Evolutionary conservation across 495 filamentous ascomycete genomes (phyloP).

Genomic region (Talaromyces borbonicus): DNA sequence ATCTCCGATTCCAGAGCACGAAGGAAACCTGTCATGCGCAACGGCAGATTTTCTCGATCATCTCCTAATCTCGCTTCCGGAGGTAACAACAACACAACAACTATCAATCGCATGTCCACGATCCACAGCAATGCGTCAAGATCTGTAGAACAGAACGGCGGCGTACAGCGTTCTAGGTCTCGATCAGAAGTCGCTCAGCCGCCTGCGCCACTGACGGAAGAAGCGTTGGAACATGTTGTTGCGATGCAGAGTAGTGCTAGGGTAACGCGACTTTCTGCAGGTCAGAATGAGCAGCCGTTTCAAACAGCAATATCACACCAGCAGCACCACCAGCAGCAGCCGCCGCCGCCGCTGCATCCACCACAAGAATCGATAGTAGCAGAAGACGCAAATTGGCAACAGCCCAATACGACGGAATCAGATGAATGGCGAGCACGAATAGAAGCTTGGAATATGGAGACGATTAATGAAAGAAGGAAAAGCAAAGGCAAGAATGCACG

Average conservation of each 20-base stretch:
- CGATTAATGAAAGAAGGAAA: slow-evolving; percentile 6
- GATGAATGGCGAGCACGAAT: slow-evolving; percentile 5
- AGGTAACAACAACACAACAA: not conserved
- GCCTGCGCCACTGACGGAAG: slow-evolving; percentile 1
- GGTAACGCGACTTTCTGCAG: not conserved
- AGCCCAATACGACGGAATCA: not conserved
- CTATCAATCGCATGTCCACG: slow-evolving; percentile 7
- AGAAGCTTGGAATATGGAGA: slow-evolving; percentile 6
- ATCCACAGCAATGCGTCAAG: slow-evolving; percentile 6
- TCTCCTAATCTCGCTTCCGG: slow-evolving; percentile 7
- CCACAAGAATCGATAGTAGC: not conserved
- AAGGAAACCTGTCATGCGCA: not conserved
- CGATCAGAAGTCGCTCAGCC: slow-evolving; percentile 1
- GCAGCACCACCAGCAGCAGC: not conserved
- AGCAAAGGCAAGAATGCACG: slow-evolving; percentile 4
- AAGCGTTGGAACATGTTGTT: slow-evolving; percentile 1
- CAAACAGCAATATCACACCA: not conserved
- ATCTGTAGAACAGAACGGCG: slow-evolving; percentile 1
- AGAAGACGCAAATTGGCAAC: slow-evolving; percentile 1
- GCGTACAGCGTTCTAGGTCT: not conserved
- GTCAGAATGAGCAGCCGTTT: too few species aligned
- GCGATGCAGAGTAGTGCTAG: not conserved
- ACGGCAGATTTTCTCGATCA: slow-evolving; percentile 3
- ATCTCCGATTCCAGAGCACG: not conserved
- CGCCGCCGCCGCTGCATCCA: not conserved